phyloP scores from a whole-genome alignment of 164 flowering plant species.

The Echeveria elegans region DNA sequence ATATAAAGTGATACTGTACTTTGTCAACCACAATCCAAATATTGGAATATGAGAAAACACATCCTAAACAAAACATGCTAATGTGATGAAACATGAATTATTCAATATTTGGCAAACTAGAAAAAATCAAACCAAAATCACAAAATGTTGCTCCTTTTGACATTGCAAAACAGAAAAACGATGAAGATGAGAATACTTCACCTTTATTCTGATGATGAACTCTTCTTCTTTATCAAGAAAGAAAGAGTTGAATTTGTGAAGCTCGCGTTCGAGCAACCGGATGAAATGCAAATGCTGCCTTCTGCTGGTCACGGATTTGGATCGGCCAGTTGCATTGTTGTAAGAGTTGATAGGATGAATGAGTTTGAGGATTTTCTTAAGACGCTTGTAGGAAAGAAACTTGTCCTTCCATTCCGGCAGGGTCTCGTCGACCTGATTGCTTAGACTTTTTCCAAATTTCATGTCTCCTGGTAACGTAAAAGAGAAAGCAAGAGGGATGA shows the following conservation, averaged over 20 bases:
- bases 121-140: too few species aligned
- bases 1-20: too few species aligned
- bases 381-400: constrained; percentile 78
- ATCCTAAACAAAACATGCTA: too few species aligned
- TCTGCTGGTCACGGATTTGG: constrained; percentile 17
- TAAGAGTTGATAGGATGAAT: constrained; percentile 26
- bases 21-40: too few species aligned
- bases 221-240: constrained; percentile 49
- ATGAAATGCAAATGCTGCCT: constrained; percentile 60
- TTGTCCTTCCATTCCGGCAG: constrained; percentile 95
- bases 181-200: too few species aligned
- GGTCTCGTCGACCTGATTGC: constrained; percentile 76
- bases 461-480: constrained; percentile 22
- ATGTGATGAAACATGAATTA: too few species aligned
- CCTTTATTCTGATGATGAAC: constrained; percentile 50
- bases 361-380: constrained; percentile 67
- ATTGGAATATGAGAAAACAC: too few species aligned
- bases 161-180: too few species aligned
- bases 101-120: too few species aligned
- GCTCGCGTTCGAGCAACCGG: constrained; percentile 57
- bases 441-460: constrained; percentile 90
- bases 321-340: background rate
- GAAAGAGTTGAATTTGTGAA: constrained; percentile 77
- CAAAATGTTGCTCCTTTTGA: too few species aligned
- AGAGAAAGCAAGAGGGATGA: too few species aligned